Percentiles rank a stretch among this genome's conserved stretches.
Conservation (phyloP, 2,329 filamentous ascomycete genomes). For the Colletotrichum sp. region DNA sequence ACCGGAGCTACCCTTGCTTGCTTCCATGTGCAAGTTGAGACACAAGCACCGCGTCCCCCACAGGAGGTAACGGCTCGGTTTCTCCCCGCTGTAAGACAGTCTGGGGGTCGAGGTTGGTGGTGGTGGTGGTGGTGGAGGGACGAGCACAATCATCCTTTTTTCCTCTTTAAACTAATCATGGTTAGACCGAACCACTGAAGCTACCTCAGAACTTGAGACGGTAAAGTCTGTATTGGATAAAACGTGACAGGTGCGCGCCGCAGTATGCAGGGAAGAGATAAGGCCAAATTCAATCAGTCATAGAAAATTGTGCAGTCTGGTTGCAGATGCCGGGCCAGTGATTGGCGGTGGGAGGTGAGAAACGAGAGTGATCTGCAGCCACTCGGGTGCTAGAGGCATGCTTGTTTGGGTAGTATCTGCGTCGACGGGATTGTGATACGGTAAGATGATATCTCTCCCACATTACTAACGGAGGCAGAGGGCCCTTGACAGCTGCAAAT, state of each 20-base stretch:
- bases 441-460: neutral
- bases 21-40: neutral
- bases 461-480: neutral
- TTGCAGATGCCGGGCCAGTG: neutral
- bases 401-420: conserved; percentile 1
- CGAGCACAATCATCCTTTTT: neutral
- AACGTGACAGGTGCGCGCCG: neutral
- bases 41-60: neutral
- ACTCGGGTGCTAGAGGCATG: neutral
- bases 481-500: neutral
- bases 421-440: neutral
- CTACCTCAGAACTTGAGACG: neutral
- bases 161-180: neutral
- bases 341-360: neutral
- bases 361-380: neutral
- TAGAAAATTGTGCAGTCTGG: conserved; percentile 13
- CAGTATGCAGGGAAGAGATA: conserved; percentile 9
- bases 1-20: neutral
- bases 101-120: neutral
- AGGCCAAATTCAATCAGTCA: conserved; percentile 21
- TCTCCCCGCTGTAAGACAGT: neutral
- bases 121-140: neutral
- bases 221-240: neutral
- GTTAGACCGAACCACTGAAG: neutral
- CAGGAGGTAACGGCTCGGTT: neutral